Evolutionary conservation across 768 basidiomycete genomes (phyloP).

Genomic region (Lactifluus hygrophoroides): DNA sequence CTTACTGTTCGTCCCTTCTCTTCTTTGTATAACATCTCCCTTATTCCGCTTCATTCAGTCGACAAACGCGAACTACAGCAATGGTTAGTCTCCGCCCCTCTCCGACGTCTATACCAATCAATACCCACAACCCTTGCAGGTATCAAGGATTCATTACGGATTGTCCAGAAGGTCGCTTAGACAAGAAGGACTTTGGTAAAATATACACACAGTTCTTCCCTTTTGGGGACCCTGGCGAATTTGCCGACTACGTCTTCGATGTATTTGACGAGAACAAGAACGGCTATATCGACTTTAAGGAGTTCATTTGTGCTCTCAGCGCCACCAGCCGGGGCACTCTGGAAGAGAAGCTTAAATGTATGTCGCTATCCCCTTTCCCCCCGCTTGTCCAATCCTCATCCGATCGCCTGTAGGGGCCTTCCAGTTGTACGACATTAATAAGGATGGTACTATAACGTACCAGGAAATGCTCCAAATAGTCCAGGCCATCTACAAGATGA

Average conservation of each 20-base stretch:
- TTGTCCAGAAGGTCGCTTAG: conserved; percentile 93
- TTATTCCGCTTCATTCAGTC: conserved; percentile 40
- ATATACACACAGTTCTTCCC: conserved; percentile 99
- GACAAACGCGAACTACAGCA: conserved; percentile 96
- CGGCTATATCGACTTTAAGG: conserved; percentile 97
- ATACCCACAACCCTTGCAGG: conserved; percentile 37
- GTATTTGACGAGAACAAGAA: conserved; percentile 94
- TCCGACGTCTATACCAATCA: background rate
- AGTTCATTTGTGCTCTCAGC: conserved; percentile 97
- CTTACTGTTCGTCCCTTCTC: conserved; percentile 65
- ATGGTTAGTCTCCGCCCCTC: conserved; percentile 44
- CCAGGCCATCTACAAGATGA: conserved; percentile 99
- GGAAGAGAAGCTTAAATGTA: conserved; percentile 98
- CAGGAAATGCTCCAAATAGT: conserved; percentile 99
- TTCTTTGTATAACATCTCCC: background rate
- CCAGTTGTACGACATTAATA: conserved; percentile 98
- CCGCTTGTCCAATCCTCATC: background rate
- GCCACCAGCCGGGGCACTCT: conserved; percentile 87
- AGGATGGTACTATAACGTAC: conserved; percentile 96
- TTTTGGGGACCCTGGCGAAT: conserved; percentile 94
- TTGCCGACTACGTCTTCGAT: conserved; percentile 98
- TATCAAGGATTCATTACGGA: conserved; percentile 99
- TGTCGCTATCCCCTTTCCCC: conserved; percentile 27
- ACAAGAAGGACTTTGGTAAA: conserved; percentile 90
- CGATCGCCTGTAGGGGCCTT: conserved; percentile 75